These are phyloP conservation scores for Pythium utonaiense DNA, from an alignment of 352 stramenopile genomes.

Conservation along the genomic window DNA sequence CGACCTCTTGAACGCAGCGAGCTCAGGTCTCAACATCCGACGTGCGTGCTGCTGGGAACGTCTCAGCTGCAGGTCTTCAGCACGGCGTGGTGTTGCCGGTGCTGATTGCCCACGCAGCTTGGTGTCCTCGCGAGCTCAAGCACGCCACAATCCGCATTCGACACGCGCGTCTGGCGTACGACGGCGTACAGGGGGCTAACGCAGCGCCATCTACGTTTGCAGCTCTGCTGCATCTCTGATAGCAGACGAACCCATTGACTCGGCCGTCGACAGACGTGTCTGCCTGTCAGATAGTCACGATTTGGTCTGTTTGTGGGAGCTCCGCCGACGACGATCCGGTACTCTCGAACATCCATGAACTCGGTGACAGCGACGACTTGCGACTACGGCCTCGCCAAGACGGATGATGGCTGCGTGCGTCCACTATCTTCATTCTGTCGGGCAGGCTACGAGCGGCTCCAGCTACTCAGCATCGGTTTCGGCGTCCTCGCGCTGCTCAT, in stretches of 20 bases:
- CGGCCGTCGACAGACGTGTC: background rate
- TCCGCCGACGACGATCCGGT: background rate
- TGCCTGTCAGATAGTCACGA: background rate
- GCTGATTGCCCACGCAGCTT: background rate
- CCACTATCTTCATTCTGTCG: conserved; percentile 38
- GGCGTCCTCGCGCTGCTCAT: conserved; percentile 31
- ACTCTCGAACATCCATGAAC: conserved; percentile 6
- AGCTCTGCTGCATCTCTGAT: too few relatives aligned
- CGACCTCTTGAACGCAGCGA: too few relatives aligned
- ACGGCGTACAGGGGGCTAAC: background rate
- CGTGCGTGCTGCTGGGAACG: background rate
- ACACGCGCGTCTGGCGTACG: background rate
- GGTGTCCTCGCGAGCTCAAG: background rate
- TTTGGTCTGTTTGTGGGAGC: too few relatives aligned
- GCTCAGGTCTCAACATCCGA: background rate
- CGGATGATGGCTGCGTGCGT: conserved; percentile 30
- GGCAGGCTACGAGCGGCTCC: conserved; percentile 30
- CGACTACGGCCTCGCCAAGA: conserved; percentile 47
- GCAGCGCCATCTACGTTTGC: too few relatives aligned
- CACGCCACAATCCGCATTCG: background rate
- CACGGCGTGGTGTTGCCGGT: background rate
- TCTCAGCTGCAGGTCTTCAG: background rate
- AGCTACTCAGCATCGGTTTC: conserved; percentile 41
- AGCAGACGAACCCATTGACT: too few relatives aligned
- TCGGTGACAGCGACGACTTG: conserved; percentile 45